Evolutionary conservation across 768 basidiomycete species (phyloP), one percentile per base, ranked within the genome.

Genomic region (Suillus clintonianus): DNA sequence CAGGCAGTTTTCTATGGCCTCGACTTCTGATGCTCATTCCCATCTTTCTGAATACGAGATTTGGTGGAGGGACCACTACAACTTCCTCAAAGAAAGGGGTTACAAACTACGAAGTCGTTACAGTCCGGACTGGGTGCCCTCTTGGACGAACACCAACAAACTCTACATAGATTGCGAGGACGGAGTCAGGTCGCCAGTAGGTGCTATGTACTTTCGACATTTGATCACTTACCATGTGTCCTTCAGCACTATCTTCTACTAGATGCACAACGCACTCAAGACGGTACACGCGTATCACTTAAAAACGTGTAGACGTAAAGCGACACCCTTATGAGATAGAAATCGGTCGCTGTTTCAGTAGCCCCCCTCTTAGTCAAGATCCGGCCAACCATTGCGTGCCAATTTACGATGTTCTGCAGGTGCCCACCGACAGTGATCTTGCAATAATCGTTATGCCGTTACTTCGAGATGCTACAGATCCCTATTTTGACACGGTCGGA

Each of bases 281-380:
- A 79, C 50, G 68, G 68, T 14, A 60, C 61, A 10, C 64, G 42
- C 5, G 75, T 81, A 10, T 54, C 64, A 24, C 60, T 81, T 32
- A 80, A 79, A 47, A n/a, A n/a, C 34, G 51, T 41, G 56, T 73
- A 0, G 14, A 65, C 0, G 62, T 56, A 6, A 24, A 51, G 3
- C 47, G 60, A 1, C 61, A 66, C 54, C 65, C 71, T 24, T 60
- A 22, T 36, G 73, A 74, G 43, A 60, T 68, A 5, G 59, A 69
- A 1, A 68, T 72, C 9, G 65, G 53, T 0, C 39, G 64, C 7
- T 43, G 63, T 15, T 68, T 72, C 17, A 71, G 63, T 8, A 39
- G 58, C 2, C 19, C 62, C 0, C 4, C 24, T 17, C 39, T 58
- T 1, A 14, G 41, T 6, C 3, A 42, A 6, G 65, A 67, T 17